Conservation (phyloP, 192 early-diverging fungal species). For the Coemansia sp. region DNA sequence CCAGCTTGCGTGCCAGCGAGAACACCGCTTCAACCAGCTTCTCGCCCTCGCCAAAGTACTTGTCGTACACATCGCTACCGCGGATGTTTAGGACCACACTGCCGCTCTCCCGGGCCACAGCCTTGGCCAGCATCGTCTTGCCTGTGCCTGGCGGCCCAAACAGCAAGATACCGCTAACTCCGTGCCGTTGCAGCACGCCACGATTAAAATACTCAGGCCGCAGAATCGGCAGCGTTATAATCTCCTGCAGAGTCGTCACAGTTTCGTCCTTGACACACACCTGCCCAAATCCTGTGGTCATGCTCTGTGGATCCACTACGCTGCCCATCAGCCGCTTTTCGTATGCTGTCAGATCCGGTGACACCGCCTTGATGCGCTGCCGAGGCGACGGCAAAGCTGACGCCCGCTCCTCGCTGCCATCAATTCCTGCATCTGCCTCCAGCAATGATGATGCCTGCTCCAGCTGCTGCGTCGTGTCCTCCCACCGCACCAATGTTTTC, state of each 20-base stretch:
- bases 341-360: constrained; percentile 59
- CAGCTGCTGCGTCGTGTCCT: constrained; percentile 24
- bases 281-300: constrained; percentile 63
- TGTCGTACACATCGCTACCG: constrained; percentile 77
- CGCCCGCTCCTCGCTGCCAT: constrained; percentile 1
- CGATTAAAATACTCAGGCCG: constrained; percentile 75
- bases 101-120: constrained; percentile 79
- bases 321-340: constrained; percentile 76
- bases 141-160: constrained; percentile 88
- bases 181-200: constrained; percentile 66
- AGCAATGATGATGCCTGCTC: constrained; percentile 10
- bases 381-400: constrained; percentile 19
- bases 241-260: constrained; percentile 82
- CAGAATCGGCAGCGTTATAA: constrained; percentile 74
- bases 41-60: constrained; percentile 95
- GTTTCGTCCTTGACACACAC: constrained; percentile 74
- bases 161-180: constrained; percentile 73
- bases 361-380: constrained; percentile 45
- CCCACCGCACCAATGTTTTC: constrained; percentile 20
- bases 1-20: constrained; percentile 83
- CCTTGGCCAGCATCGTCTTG: constrained; percentile 84
- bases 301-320: constrained; percentile 72
- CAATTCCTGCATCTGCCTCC: neutral
- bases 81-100: constrained; percentile 76
- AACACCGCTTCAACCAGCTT: constrained; percentile 95